Evolutionary conservation across 495 filamentous ascomycete species (phyloP).

Genomic region (Cryomyces minteri): DNA sequence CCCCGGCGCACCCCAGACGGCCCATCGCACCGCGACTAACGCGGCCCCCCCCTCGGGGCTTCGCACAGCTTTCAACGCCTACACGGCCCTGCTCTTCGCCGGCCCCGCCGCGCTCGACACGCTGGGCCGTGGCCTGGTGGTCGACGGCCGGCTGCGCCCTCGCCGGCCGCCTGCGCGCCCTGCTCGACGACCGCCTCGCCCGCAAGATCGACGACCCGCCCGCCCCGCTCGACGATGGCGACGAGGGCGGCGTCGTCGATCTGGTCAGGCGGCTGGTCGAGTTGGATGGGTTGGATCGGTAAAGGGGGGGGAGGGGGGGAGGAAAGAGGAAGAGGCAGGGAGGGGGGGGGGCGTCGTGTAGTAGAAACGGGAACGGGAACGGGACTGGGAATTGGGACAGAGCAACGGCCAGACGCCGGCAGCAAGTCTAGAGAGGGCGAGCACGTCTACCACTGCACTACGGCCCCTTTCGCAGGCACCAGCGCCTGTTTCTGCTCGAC

Average conservation of each 20-base stretch:
- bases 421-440: too few relatives aligned
- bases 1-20: too few relatives aligned
- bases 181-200: slow-evolving; percentile 72
- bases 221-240: background rate
- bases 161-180: slow-evolving; percentile 60
- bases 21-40: too few relatives aligned
- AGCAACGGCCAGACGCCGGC: too few relatives aligned
- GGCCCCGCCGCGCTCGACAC: slow-evolving; percentile 75
- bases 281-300: slow-evolving; percentile 61
- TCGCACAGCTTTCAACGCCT: slow-evolving; percentile 65
- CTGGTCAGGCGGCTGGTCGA: slow-evolving; percentile 51
- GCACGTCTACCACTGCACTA: too few relatives aligned
- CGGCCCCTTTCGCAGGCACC: too few relatives aligned
- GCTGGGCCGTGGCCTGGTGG: slow-evolving; percentile 66
- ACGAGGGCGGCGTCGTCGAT: slow-evolving; percentile 18
- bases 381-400: too few relatives aligned
- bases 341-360: too few relatives aligned
- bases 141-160: slow-evolving; percentile 83
- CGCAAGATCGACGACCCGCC: slow-evolving; percentile 58
- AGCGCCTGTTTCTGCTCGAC: too few relatives aligned
- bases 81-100: slow-evolving; percentile 77
- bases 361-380: too few relatives aligned
- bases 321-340: too few relatives aligned
- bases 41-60: background rate
- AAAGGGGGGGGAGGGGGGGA: too few relatives aligned